Percentiles rank a stretch among this genome's conserved stretches.
phyloP scores from a whole-genome alignment of 495 filamentous ascomycete species.

The Darksidea phi region DNA sequence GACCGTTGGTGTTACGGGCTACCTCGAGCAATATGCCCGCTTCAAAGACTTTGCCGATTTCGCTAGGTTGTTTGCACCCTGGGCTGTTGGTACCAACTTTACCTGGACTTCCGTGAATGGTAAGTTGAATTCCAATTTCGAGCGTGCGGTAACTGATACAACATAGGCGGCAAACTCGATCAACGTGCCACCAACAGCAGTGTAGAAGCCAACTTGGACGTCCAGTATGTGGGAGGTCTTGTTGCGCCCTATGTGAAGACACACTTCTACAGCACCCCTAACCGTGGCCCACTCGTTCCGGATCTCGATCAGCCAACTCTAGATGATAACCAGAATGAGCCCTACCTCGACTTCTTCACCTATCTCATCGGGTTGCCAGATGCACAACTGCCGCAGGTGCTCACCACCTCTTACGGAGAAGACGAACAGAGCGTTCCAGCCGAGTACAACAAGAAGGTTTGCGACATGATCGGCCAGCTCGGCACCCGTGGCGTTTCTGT shows the following conservation, averaged over 20 bases:
- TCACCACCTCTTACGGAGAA: slow-evolving; percentile 80
- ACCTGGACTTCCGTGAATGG: slow-evolving; percentile 60
- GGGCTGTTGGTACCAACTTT: slow-evolving; percentile 59
- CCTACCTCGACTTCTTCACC: slow-evolving; percentile 69
- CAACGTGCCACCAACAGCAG: slow-evolving; percentile 43
- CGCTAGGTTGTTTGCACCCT: slow-evolving; percentile 43
- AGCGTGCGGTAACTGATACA: background rate
- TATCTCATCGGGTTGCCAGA: slow-evolving; percentile 62
- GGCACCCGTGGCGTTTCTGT: slow-evolving; percentile 74
- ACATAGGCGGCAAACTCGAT: slow-evolving; percentile 40
- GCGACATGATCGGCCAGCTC: slow-evolving; percentile 67
- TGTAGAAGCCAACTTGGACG: slow-evolving; percentile 74
- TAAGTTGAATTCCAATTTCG: background rate
- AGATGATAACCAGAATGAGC: slow-evolving; percentile 65
- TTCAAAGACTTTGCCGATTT: slow-evolving; percentile 43
- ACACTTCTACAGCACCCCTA: slow-evolving; percentile 67
- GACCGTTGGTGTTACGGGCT: slow-evolving; percentile 66
- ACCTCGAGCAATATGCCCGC: slow-evolving; percentile 43
- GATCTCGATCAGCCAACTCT: slow-evolving; percentile 58
- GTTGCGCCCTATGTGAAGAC: slow-evolving; percentile 57
- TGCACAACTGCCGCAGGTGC: slow-evolving; percentile 65
- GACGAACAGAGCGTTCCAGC: slow-evolving; percentile 73
- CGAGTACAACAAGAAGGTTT: slow-evolving; percentile 65
- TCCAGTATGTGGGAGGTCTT: slow-evolving; percentile 66
- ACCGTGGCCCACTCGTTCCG: slow-evolving; percentile 61